Evolutionary conservation across 345 rosid species (phyloP), one percentile per base, ranked within the genome.

Genomic region (Rubroshorea leprosula): DNA sequence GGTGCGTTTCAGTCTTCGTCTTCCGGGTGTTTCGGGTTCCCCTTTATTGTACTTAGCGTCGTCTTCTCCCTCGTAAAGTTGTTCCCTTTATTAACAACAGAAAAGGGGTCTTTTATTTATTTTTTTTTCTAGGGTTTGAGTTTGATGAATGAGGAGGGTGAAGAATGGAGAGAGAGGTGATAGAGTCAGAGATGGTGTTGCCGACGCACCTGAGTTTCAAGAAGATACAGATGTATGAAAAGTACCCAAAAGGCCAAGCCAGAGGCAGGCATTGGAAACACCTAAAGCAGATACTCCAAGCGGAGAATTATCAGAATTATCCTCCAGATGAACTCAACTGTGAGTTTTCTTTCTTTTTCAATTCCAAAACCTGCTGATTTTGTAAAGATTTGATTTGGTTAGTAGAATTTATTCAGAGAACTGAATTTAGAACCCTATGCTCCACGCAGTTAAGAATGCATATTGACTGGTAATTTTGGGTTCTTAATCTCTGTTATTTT

Each of bases 261-360:
- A 81, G 83, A 57, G 81, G 85, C 49, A 78, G 90, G 70, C 80
- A 79, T 22, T 88, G 94, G 90, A 92, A 92, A 72, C 93, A 89
- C 62, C 95, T 89, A 75, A 92, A 92, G 86, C 98, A 86, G 77
- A 89, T 92, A 61, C 78, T 92, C 64, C 96, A 86, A 65, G 89
- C 96, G 27, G 93, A 89, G 73, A 82, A 72, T 71, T 79, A 64
- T 65, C 86, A 76, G 4, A 81, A 69, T 54, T 73, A 57, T 51
- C 77, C 86, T 63, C 82, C 80, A 6, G 78, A 86, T 38, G 73
- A 74, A 44, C 80, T 95, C 75, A 77, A 78, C 54, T 92, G 96
- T 86, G 71, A 52, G 62, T 52, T 54, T 58, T 1, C 12, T 18
- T 48, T 18, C 12, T 48, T 39, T 10, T 0, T n/a, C 22, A 20